These are phyloP conservation scores for Epichloe aotearoae DNA, from an alignment of 2,329 filamentous ascomycete genomes.

Conservation along the genomic window DNA sequence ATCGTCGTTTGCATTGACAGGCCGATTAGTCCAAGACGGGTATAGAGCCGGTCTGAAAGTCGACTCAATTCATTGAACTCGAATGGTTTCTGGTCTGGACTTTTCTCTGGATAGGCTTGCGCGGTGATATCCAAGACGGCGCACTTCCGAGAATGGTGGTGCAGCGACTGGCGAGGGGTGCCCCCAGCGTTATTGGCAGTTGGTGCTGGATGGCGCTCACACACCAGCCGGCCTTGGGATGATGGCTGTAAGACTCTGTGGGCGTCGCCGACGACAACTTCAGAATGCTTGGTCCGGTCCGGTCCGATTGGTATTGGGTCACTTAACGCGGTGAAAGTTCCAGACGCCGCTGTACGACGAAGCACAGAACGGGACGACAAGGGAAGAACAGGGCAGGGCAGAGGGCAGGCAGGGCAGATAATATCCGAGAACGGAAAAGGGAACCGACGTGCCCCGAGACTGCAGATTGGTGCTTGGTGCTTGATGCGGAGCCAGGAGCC, in stretches of 20 bases:
- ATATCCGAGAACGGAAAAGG: background rate
- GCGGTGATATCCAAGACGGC: background rate
- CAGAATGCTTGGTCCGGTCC: background rate
- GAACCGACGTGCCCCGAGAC: too few species aligned
- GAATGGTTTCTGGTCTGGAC: background rate
- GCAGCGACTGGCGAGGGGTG: background rate
- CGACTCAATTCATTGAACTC: constrained; percentile 2
- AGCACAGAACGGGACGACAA: background rate
- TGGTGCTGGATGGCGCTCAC: background rate
- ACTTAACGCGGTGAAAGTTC: background rate
- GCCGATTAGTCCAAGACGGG: background rate
- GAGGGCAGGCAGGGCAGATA: background rate
- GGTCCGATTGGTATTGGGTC: background rate
- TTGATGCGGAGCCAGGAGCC: too few species aligned
- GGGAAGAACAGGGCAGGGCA: background rate
- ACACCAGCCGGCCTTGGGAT: background rate
- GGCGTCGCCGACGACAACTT: too few species aligned
- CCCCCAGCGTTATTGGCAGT: background rate
- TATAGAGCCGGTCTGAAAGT: background rate
- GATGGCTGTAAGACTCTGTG: background rate
- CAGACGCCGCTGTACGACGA: background rate
- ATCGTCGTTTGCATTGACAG: constrained; percentile 22
- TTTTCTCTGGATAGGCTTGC: background rate
- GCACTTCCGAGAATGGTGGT: background rate
- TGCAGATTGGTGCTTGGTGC: too few species aligned